These are phyloP conservation scores for Gentiana macrophylla DNA, from an alignment of 257 asterid genomes.

Conservation along the genomic window DNA sequence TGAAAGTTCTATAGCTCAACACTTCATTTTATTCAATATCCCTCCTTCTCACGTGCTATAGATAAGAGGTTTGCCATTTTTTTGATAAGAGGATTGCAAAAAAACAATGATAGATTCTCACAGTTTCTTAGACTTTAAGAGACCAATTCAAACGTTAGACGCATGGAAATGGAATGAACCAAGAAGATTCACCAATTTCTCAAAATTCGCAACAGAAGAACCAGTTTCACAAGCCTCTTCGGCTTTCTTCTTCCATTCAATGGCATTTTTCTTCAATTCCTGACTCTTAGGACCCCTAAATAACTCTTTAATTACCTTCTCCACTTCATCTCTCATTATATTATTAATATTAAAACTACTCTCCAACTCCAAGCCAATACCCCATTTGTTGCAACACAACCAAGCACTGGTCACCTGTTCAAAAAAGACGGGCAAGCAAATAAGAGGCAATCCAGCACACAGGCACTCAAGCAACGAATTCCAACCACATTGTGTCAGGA, in stretches of 20 bases:
- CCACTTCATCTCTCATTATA: constrained; percentile 12
- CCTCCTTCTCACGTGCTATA: no score
- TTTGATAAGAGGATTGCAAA: no score
- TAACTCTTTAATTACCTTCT: constrained; percentile 9
- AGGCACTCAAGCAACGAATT: constrained; percentile 18
- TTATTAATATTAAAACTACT: neutral
- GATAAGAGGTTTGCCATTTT: no score
- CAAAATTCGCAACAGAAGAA: constrained; percentile 14
- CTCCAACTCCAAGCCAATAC: constrained; percentile 16
- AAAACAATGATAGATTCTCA: no score
- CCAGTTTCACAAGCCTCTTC: constrained; percentile 11
- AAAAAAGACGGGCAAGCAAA: constrained; percentile 21
- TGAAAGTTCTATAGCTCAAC: no score
- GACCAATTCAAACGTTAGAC: no score
- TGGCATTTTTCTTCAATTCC: constrained; percentile 14
- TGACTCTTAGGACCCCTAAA: constrained; percentile 14
- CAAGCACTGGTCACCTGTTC: constrained; percentile 19
- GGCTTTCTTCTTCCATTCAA: constrained; percentile 15
- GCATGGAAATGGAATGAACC: no score
- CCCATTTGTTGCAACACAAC: constrained; percentile 12
- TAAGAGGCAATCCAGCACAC: constrained; percentile 19
- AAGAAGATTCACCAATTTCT: constrained; percentile 14
- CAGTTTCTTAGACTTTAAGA: no score
- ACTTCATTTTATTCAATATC: no score
- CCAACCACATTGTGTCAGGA: constrained; percentile 18